A percentile compares a stretch with the other conserved stretches of the same genome.
phyloP scores from a whole-genome alignment of 2,329 filamentous ascomycete genomes.

The Beauveria sp. region DNA sequence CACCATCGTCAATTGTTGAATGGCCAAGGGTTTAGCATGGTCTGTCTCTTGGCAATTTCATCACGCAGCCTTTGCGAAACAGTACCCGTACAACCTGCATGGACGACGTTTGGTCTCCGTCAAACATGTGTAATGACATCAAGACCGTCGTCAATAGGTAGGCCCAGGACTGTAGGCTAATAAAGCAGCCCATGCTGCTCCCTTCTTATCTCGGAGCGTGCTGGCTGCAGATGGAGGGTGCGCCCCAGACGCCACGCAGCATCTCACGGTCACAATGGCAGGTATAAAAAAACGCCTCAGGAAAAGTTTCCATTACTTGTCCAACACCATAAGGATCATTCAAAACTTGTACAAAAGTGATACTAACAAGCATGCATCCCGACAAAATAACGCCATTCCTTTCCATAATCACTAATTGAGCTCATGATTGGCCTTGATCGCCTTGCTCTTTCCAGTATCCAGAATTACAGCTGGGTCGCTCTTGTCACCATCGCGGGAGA shows the following conservation, averaged over 20 bases:
- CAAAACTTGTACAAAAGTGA: too few relatives aligned
- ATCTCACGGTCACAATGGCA: background rate
- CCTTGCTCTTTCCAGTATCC: constrained; percentile 34
- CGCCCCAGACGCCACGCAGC: background rate
- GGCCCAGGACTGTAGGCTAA: too few relatives aligned
- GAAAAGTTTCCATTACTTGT: background rate
- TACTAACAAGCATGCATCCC: too few relatives aligned
- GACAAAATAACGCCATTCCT: background rate
- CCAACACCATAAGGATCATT: too few relatives aligned
- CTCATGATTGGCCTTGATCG: constrained; percentile 33
- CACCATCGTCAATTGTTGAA: background rate
- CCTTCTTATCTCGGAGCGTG: too few relatives aligned
- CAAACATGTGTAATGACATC: background rate
- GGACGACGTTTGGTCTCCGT: background rate
- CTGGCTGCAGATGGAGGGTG: background rate
- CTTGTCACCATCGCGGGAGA: constrained; percentile 30
- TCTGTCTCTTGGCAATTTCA: too few relatives aligned
- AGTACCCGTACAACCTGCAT: background rate
- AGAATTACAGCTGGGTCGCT: constrained; percentile 37
- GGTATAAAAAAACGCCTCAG: background rate
- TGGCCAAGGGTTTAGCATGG: too few relatives aligned
- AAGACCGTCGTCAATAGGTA: too few relatives aligned
- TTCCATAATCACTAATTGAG: constrained; percentile 20
- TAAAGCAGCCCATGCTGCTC: too few relatives aligned
- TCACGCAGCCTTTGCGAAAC: too few relatives aligned